Evolutionary conservation across 1,284 basidiomycete genomes (phyloP).

Genomic region (Tilletia setariae): DNA sequence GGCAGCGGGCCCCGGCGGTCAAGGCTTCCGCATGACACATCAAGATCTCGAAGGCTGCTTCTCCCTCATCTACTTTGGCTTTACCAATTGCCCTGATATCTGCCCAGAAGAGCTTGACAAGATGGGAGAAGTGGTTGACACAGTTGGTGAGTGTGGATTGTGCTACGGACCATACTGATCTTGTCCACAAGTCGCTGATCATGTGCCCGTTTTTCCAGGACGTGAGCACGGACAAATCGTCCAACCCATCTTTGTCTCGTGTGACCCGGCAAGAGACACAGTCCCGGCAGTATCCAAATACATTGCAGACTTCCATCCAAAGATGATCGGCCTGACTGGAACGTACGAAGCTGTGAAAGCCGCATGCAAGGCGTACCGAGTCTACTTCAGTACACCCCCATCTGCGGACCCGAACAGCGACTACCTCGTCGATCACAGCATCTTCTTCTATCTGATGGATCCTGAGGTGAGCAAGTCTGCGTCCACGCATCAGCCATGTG

Average conservation of each 20-base stretch:
- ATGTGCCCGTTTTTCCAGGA: too few species aligned
- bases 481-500: not conserved
- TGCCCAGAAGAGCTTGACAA: conserved; percentile 98
- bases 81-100: conserved; percentile 79
- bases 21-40: conserved; percentile 66
- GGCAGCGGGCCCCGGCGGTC: conserved; percentile 16
- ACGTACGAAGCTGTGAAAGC: conserved; percentile 79
- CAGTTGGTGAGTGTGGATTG: conserved; percentile 68
- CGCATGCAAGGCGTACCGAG: conserved; percentile 88
- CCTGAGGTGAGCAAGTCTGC: conserved; percentile 58
- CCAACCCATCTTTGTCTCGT: conserved; percentile 83
- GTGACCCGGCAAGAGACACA: conserved; percentile 89
- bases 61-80: conserved; percentile 77
- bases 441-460: conserved; percentile 99
- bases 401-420: conserved; percentile 70
- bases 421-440: conserved; percentile 76
- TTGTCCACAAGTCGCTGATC: conserved; percentile 57
- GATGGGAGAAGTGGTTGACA: conserved; percentile 76
- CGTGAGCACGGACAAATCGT: conserved; percentile 33
- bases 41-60: conserved; percentile 73
- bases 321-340: conserved; percentile 82
- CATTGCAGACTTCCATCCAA: conserved; percentile 71
- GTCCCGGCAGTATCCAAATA: conserved; percentile 62
- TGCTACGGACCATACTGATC: conserved; percentile 21
- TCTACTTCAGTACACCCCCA: conserved; percentile 93